Evolutionary conservation across 768 basidiomycete genomes (phyloP).

Genomic region (Suillus bovinus): DNA sequence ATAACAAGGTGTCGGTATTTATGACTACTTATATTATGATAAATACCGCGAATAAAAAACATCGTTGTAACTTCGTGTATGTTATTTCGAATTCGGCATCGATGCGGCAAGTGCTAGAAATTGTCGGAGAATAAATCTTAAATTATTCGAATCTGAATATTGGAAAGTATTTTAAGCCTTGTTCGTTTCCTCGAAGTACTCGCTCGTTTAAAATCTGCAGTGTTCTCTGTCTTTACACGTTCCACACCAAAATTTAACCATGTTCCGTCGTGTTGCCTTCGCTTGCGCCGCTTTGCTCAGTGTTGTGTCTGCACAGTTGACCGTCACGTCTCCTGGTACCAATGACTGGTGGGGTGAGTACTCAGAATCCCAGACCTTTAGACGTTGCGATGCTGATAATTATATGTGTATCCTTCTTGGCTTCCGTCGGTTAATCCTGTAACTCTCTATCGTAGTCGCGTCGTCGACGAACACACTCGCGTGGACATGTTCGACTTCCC

Average conservation of each 20-base stretch:
- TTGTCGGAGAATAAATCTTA: conserved; percentile 28
- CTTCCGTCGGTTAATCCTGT: background rate
- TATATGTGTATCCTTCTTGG: background rate
- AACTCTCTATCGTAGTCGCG: conserved; percentile 44
- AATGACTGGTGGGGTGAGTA: conserved; percentile 64
- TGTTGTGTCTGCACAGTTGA: conserved; percentile 42
- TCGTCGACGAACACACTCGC: conserved; percentile 53
- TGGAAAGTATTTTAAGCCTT: conserved; percentile 13
- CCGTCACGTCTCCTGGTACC: conserved; percentile 46
- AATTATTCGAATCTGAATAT: conserved; percentile 7
- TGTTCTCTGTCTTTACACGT: conserved; percentile 16
- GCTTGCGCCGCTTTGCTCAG: conserved; percentile 40
- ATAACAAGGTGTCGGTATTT: conserved; percentile 10
- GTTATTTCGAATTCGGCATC: background rate
- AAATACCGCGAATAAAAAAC: background rate
- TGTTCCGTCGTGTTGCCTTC: conserved; percentile 36
- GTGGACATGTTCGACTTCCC: conserved; percentile 55
- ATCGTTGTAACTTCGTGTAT: background rate
- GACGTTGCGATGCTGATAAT: background rate
- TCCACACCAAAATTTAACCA: conserved; percentile 21
- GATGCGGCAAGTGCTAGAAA: background rate
- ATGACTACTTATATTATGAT: conserved; percentile 13
- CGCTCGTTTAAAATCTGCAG: conserved; percentile 24
- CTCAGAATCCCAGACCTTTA: background rate
- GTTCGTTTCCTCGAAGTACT: conserved; percentile 11